Base-by-base conservation (phyloP, 192 early-diverging fungal species). In the Coemansia sp. region DNA sequence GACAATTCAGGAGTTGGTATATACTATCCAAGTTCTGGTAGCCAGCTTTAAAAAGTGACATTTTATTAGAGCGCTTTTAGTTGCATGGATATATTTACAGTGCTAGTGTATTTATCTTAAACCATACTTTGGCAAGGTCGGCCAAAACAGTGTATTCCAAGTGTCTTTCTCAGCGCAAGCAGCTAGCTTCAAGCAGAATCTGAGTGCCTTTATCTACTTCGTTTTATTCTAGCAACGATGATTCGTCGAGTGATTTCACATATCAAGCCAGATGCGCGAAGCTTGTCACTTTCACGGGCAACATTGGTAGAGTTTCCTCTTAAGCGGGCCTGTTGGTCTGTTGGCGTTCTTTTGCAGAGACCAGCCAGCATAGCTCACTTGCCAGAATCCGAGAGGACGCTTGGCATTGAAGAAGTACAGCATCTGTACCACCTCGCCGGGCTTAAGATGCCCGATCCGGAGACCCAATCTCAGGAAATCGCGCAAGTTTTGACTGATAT, bases 371-470 rank as follows among this genome's bases (percentile, higher is more conserved):
- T 62, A 3, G 1, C 36, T 14, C 60, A 53, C 15, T 19, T 35
- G 39, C 18, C 44, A 27, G 24, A 60, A 58, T 18, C 64, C 2
- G 61, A 70, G 24, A 17, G 38, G 8, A 40, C 58, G 0, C 48
- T 71, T 11, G 37, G 50, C 29, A 27, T 21, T 0, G 35, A 7
- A 8, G 65, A 68, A 3, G 52, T 77, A 7, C 43, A 37, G 18
- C 74, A 61, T 21, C 46, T 77, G 14, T 64, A 68, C 18, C 39
- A 56, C 4, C 65, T 77, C 27, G 43, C 68, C 18, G 74, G 74
- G 1, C 68, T 77, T 17, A 35, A 50, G 1, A 56, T 67, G 53
- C 65, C 68, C 3, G 65, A 65, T 22, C 52, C 61, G 8, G 29
- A 19, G 14, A n/a, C 39, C 1, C 17, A 64, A 1, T 8, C 65